A percentile compares a stretch with the other conserved stretches of the same genome.
phyloP scores from a whole-genome alignment of 306 rosid species.

The Glycyrrhiza uralensis region DNA sequence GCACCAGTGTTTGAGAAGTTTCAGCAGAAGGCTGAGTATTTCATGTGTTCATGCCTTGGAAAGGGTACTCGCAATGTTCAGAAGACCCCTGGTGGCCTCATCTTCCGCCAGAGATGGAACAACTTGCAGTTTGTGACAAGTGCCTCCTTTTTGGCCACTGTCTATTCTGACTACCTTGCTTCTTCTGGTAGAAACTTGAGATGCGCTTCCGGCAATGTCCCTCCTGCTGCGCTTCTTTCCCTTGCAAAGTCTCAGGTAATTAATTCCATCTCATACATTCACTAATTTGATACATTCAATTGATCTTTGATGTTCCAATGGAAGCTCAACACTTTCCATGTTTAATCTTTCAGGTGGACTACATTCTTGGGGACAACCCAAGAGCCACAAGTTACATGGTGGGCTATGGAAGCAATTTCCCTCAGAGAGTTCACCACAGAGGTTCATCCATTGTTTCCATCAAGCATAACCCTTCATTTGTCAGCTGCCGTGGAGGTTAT shows the following conservation, averaged over 20 bases:
- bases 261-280: neutral
- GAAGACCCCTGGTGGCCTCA: constrained; percentile 92
- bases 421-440: constrained; percentile 86
- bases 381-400: constrained; percentile 96
- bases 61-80: constrained; percentile 62
- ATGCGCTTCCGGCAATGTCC: constrained; percentile 62
- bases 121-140: constrained; percentile 91
- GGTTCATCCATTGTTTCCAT: constrained; percentile 90
- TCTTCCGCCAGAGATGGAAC: constrained; percentile 91
- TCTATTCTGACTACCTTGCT: constrained; percentile 83
- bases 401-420: constrained; percentile 88
- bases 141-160: constrained; percentile 76
- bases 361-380: constrained; percentile 94
- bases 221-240: constrained; percentile 63
- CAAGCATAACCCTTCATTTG: constrained; percentile 71
- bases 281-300: neutral
- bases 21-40: constrained; percentile 71
- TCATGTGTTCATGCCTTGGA: constrained; percentile 82
- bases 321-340: neutral
- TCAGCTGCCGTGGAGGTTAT: constrained; percentile 88
- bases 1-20: constrained; percentile 62
- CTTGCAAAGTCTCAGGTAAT: constrained; percentile 82
- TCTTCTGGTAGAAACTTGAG: constrained; percentile 48
- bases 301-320: neutral
- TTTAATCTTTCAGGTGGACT: constrained; percentile 64